phyloP scores from a whole-genome alignment of 208 protist species.

The Angomonas ambiguus region DNA sequence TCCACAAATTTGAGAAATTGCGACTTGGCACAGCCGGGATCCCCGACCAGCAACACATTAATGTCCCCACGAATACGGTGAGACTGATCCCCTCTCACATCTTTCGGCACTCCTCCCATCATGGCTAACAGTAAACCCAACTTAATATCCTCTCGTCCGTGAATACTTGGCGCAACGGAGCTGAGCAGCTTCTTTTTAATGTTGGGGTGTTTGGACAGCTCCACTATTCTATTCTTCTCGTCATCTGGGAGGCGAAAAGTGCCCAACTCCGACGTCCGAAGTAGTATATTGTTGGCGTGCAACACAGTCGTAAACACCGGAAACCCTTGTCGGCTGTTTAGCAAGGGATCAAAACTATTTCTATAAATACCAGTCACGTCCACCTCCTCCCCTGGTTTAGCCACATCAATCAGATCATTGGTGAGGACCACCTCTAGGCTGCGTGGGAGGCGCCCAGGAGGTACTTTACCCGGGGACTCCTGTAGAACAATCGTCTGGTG shows the following conservation, averaged over 20 bases:
- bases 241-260: constrained; percentile 87
- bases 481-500: constrained; percentile 98
- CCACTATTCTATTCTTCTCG: constrained; percentile 78
- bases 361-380: constrained; percentile 98
- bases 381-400: constrained; percentile 97
- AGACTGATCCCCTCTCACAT: constrained; percentile 89
- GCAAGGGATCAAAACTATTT: constrained; percentile 97
- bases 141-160: constrained; percentile 99
- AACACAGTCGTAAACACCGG: constrained; percentile 98
- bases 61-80: constrained; percentile 99
- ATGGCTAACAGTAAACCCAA: constrained; percentile 96
- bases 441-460: constrained; percentile 96
- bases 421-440: constrained; percentile 97
- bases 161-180: constrained; percentile 99
- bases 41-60: constrained; percentile 99
- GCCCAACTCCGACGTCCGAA: constrained; percentile 85
- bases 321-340: constrained; percentile 98
- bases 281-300: constrained; percentile 96
- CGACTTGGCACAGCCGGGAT: constrained; percentile 97
- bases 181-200: constrained; percentile 90
- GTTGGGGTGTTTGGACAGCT: constrained; percentile 88
- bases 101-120: constrained; percentile 95
- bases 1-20: constrained; percentile 99
- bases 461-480: constrained; percentile 98
- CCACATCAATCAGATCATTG: constrained; percentile 97